Conservation (phyloP, 2,329 filamentous ascomycete species). For the Balansia obtecta region DNA sequence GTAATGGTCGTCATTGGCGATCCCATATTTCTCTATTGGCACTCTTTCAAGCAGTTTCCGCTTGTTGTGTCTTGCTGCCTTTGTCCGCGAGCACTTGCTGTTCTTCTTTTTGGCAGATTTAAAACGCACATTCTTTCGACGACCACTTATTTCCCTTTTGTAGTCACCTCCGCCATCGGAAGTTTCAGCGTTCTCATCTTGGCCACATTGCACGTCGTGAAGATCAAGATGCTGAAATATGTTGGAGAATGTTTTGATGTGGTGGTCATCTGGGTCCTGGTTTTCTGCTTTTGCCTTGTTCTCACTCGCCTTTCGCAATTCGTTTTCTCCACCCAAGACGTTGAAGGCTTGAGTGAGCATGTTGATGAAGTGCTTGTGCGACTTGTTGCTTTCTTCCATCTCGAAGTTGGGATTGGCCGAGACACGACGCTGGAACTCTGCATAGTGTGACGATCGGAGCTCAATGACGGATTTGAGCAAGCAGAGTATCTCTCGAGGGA, state of each 20-base stretch:
- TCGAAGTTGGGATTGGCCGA: conserved; percentile 21
- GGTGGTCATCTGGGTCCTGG: neutral
- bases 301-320: conserved; percentile 7
- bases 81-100: neutral
- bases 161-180: neutral
- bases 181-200: neutral
- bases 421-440: conserved; percentile 20
- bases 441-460: conserved; percentile 17
- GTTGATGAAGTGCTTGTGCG: conserved; percentile 31
- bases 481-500: conserved; percentile 21
- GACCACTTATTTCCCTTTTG: neutral
- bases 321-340: conserved; percentile 20
- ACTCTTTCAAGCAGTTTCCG: conserved; percentile 3
- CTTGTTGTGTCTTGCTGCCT: neutral
- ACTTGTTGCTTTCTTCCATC: conserved; percentile 23
- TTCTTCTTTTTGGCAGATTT: neutral
- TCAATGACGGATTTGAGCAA: conserved; percentile 27
- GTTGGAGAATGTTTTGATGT: neutral
- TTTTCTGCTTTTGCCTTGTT: neutral
- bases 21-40: conserved; percentile 10
- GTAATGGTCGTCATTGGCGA: conserved; percentile 12
- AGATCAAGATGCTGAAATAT: neutral
- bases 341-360: conserved; percentile 24
- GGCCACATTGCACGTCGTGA: neutral
- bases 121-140: neutral